Base-by-base conservation (phyloP, 768 basidiomycete genomes). In the Boletus sp. region DNA sequence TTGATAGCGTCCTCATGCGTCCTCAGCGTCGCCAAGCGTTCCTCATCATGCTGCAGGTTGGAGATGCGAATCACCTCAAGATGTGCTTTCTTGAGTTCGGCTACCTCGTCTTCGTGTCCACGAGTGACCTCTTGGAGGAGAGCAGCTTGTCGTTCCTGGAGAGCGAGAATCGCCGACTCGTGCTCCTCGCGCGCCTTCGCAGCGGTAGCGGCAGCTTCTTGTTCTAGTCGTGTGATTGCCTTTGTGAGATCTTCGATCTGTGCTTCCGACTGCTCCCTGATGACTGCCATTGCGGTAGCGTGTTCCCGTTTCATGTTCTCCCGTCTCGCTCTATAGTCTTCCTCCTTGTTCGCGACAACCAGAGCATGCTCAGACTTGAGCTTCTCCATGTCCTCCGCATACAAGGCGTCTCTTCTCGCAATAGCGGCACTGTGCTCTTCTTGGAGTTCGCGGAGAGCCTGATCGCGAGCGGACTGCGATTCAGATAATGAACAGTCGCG, bases 401-500 rank as follows among this genome's bases (percentile, higher is more conserved):
- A 85, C 37, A 82, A 78, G 8, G 76, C 72, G 63, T 93, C 89
- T 71, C 87, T 89, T 57, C 84, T 80, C 15, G 79, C 64, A 55
- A 91, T 79, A 12, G 85, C 85, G 11, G 84, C 78, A 1, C 80
- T 74, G 62, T 93, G 89, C 63, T 89, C 90, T 17, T 87, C 85
- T 64, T 88, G 87, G 29, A 94, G 78, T 30, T 80, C 80, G 52
- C 84, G 75, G 52, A 95, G 70, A 28, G 84, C 83, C 9, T 78
- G 57, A 42, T 80, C 80, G 54, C 84, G 84, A 41, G 87, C 78
- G 12, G 86, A 85, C 68, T 91, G 78, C 5, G 90, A 89, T 66
- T 89, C 89, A 8, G 86, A 82, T 29, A 93, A 74, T 3, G 84
- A 82, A 33, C 89, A 90, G 60, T 92, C 83, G 24, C 83, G 83